Conservation (phyloP, 2,329 filamentous ascomycete genomes). For the Sporothrix sp. region DNA sequence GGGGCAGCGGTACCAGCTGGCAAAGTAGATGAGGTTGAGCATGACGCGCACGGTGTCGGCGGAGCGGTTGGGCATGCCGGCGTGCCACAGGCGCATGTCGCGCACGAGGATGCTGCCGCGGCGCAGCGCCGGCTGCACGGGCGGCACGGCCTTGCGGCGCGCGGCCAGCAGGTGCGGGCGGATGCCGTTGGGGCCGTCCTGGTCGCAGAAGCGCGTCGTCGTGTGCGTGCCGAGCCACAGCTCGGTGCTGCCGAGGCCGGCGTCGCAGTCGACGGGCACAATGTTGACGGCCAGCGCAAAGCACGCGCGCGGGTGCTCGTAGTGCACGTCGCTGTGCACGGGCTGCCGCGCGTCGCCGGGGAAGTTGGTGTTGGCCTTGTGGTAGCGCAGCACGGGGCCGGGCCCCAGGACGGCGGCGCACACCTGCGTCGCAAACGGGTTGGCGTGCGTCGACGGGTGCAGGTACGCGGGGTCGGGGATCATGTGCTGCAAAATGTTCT, state of each 20-base stretch:
- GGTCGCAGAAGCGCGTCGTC: slow-evolving; percentile 20
- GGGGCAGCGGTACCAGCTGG: slow-evolving; percentile 28
- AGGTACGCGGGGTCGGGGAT: slow-evolving; percentile 12
- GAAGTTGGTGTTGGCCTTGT: slow-evolving; percentile 17
- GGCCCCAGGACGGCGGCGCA: slow-evolving; percentile 12
- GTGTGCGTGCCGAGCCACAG: slow-evolving; percentile 40
- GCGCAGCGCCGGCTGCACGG: slow-evolving; percentile 30
- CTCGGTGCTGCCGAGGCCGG: slow-evolving; percentile 39
- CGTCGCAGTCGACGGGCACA: slow-evolving; percentile 34
- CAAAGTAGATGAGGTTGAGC: slow-evolving; percentile 30
- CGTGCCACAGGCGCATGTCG: slow-evolving; percentile 40
- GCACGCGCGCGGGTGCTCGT: slow-evolving; percentile 38
- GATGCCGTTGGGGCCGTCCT: slow-evolving; percentile 23
- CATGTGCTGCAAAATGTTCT: slow-evolving; percentile 18
- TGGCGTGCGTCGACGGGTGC: slow-evolving; percentile 9
- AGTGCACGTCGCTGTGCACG: slow-evolving; percentile 31
- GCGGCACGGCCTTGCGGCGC: slow-evolving; percentile 25
- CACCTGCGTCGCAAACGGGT: slow-evolving; percentile 12
- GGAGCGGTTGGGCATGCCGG: slow-evolving; percentile 37
- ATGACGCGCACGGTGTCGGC: slow-evolving; percentile 33
- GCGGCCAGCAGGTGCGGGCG: slow-evolving; percentile 22
- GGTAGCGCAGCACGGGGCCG: slow-evolving; percentile 15
- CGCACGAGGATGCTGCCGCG: slow-evolving; percentile 36
- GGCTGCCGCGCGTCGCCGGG: slow-evolving; percentile 26
- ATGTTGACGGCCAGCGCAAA: slow-evolving; percentile 39